These are phyloP conservation scores for Hemerocallis citrina DNA, from an alignment of 106 monocot genomes.

Conservation along the genomic window DNA sequence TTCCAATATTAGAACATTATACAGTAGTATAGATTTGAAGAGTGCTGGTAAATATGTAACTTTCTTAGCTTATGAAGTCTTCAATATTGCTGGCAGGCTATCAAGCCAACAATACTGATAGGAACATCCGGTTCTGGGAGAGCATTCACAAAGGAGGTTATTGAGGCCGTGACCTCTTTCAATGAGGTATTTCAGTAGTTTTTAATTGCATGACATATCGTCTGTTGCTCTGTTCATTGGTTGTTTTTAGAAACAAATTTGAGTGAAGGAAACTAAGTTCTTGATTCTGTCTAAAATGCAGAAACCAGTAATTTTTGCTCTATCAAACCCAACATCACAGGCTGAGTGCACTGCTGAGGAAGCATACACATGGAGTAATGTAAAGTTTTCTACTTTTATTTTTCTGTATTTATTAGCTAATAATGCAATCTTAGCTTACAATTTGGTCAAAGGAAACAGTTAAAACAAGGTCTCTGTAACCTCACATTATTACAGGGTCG, in stretches of 20 bases:
- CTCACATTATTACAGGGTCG: constrained; percentile 35
- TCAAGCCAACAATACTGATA: constrained; percentile 83
- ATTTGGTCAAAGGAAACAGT: not conserved
- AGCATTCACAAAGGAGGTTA: constrained; percentile 80
- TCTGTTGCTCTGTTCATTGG: not conserved
- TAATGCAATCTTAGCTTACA: not conserved
- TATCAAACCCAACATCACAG: constrained; percentile 70
- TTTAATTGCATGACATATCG: not conserved
- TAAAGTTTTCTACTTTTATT: constrained; percentile 1
- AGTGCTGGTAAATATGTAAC: too few species aligned
- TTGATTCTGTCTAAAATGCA: constrained; percentile 21
- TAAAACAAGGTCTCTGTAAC: not conserved
- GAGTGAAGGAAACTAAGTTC: not conserved
- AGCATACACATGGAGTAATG: constrained; percentile 60
- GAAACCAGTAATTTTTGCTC: constrained; percentile 50
- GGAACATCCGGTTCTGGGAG: constrained; percentile 80
- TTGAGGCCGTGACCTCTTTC: constrained; percentile 78
- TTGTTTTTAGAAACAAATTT: not conserved
- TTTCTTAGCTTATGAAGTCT: too few species aligned
- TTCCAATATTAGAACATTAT: too few species aligned
- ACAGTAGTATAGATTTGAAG: too few species aligned
- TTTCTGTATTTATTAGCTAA: not conserved
- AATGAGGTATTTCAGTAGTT: constrained; percentile 44
- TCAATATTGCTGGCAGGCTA: too few species aligned
- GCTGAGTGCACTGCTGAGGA: constrained; percentile 71